These are phyloP conservation scores for Ulmus americana DNA, from an alignment of 331 rosid species.

Conservation along the genomic window DNA sequence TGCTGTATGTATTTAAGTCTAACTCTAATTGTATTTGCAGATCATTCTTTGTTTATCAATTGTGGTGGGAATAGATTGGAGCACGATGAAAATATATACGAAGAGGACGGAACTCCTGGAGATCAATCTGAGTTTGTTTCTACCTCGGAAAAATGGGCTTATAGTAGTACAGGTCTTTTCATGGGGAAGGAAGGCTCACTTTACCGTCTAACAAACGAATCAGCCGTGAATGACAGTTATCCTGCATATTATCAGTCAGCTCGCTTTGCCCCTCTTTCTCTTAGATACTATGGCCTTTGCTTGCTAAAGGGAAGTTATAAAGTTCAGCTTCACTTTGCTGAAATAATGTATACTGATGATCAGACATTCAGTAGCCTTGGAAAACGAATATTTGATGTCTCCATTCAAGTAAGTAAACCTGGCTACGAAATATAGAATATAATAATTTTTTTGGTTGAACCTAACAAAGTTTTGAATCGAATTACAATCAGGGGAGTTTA, in stretches of 20 bases:
- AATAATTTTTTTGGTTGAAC: background rate
- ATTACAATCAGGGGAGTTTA: constrained; percentile 38
- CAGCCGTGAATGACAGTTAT: constrained; percentile 32
- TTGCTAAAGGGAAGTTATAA: constrained; percentile 57
- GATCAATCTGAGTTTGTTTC: constrained; percentile 44
- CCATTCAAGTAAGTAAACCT: constrained; percentile 59
- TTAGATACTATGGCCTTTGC: constrained; percentile 68
- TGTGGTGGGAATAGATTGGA: constrained; percentile 47
- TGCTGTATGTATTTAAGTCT: background rate
- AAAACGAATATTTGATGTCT: constrained; percentile 62
- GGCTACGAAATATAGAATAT: background rate
- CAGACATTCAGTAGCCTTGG: constrained; percentile 48
- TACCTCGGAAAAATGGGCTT: constrained; percentile 44
- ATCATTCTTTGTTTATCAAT: constrained; percentile 54
- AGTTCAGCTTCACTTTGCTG: constrained; percentile 84
- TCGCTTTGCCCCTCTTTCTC: constrained; percentile 60
- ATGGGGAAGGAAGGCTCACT: background rate
- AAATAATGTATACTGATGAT: constrained; percentile 43
- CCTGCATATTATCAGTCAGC: constrained; percentile 45
- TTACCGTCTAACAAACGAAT: constrained; percentile 22
- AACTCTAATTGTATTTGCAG: constrained; percentile 30
- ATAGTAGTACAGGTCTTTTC: constrained; percentile 52
- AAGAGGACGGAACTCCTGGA: constrained; percentile 19
- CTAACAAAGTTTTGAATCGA: background rate
- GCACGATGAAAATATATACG: constrained; percentile 32